Percentiles rank a stretch among this genome's conserved stretches.
Evolutionary conservation across 1,284 basidiomycete genomes (phyloP).

Genomic region (Moniliophthora roreri): DNA sequence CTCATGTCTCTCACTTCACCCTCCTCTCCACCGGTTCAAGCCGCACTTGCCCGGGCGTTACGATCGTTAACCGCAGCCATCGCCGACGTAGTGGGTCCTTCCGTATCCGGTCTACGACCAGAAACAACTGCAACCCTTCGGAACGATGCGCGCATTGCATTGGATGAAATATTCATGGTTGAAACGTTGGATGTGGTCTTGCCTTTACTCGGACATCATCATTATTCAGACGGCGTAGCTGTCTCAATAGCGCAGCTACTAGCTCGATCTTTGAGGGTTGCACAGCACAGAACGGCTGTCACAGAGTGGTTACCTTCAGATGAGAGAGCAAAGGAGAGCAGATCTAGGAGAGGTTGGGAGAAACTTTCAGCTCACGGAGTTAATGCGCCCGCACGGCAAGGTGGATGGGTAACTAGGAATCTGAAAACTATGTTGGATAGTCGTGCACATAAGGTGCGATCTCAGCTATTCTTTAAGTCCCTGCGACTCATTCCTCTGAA

Average conservation of each 20-base stretch:
- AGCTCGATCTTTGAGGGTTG: slow-evolving; percentile 47
- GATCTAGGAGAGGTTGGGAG: slow-evolving; percentile 69
- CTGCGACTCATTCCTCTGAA: neutral
- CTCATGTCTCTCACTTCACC: slow-evolving; percentile 50
- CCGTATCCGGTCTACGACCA: slow-evolving; percentile 59
- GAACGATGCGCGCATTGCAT: slow-evolving; percentile 45
- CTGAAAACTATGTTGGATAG: slow-evolving; percentile 47
- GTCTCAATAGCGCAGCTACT: slow-evolving; percentile 60
- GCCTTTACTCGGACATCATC: slow-evolving; percentile 52
- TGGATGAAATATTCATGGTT: slow-evolving; percentile 31
- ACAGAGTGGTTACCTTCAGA: slow-evolving; percentile 62
- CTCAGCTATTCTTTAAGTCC: slow-evolving; percentile 1
- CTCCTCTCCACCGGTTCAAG: slow-evolving; percentile 40
- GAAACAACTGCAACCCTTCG: slow-evolving; percentile 40
- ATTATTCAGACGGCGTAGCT: slow-evolving; percentile 36
- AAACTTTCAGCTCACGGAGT: slow-evolving; percentile 39
- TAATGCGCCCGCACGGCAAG: slow-evolving; percentile 40
- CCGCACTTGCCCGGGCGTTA: slow-evolving; percentile 60
- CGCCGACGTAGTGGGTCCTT: slow-evolving; percentile 65
- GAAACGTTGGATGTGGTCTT: slow-evolving; percentile 67
- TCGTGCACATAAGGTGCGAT: slow-evolving; percentile 52
- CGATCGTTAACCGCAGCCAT: slow-evolving; percentile 56
- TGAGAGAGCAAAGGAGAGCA: slow-evolving; percentile 55
- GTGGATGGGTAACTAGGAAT: slow-evolving; percentile 59
- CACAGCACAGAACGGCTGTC: slow-evolving; percentile 56